A percentile compares a stretch with the other conserved stretches of the same genome.
Conservation (phyloP, 768 basidiomycete species). For the Imleria badia region DNA sequence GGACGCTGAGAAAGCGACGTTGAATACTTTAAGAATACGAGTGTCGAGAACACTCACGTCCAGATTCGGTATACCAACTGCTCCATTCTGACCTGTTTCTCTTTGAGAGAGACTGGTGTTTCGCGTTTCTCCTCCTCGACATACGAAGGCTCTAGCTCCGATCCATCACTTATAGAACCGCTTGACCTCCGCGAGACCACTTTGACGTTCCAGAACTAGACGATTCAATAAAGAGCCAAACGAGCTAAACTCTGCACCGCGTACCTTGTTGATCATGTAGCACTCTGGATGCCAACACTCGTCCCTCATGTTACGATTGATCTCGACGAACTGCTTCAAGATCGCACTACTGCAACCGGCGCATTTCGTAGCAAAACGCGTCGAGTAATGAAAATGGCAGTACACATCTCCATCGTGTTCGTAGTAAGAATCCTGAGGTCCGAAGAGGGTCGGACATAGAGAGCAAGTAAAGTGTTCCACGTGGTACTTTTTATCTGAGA, state of each 20-base stretch:
- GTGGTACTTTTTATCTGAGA: constrained; percentile 93
- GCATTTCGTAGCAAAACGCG: constrained; percentile 97
- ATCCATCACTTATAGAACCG: constrained; percentile 54
- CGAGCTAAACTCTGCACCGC: constrained; percentile 15
- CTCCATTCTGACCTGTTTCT: constrained; percentile 93
- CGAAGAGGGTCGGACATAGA: constrained; percentile 92
- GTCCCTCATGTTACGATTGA: constrained; percentile 96
- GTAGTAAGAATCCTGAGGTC: constrained; percentile 98
- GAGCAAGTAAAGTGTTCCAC: constrained; percentile 99
- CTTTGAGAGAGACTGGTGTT: constrained; percentile 75
- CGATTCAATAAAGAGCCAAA: constrained; percentile 10
- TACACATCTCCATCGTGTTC: constrained; percentile 98
- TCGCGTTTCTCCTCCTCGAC: constrained; percentile 79
- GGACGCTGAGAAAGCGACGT: constrained; percentile 52
- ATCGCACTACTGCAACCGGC: constrained; percentile 97
- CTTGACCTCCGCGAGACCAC: constrained; percentile 73
- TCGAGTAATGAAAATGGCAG: constrained; percentile 99
- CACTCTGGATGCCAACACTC: constrained; percentile 99
- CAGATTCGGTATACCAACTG: constrained; percentile 98
- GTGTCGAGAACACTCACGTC: constrained; percentile 63
- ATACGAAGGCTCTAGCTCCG: constrained; percentile 54
- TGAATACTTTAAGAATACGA: constrained; percentile 3
- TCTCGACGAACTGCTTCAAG: constrained; percentile 98
- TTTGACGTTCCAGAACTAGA: constrained; percentile 99
- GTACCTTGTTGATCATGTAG: constrained; percentile 99